Evolutionary conservation across 768 basidiomycete species (phyloP).

Genomic region (Cubamyces sp.): DNA sequence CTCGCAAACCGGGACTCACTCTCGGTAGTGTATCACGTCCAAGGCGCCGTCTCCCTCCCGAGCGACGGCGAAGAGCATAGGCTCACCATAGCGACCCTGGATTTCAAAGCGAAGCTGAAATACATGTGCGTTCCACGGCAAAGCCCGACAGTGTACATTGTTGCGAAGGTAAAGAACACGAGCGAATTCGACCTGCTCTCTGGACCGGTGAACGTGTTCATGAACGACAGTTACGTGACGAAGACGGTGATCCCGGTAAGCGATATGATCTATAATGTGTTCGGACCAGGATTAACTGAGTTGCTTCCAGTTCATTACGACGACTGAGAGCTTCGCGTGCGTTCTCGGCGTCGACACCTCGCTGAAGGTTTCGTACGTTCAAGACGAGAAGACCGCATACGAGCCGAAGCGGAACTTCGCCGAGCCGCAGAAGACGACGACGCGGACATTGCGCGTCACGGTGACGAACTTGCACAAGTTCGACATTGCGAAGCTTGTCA

Average conservation of each 20-base stretch:
- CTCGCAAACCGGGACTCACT: slow-evolving; percentile 49
- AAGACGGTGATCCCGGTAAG: slow-evolving; percentile 50
- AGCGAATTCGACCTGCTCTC: slow-evolving; percentile 60
- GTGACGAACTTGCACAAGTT: slow-evolving; percentile 55
- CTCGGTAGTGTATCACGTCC: slow-evolving; percentile 54
- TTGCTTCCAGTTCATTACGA: slow-evolving; percentile 40
- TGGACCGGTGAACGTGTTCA: slow-evolving; percentile 56
- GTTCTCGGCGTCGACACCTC: slow-evolving; percentile 49
- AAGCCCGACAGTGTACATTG: slow-evolving; percentile 46
- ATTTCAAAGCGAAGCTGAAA: slow-evolving; percentile 49
- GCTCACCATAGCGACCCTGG: slow-evolving; percentile 55
- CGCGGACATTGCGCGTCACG: slow-evolving; percentile 43
- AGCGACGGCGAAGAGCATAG: slow-evolving; percentile 59
- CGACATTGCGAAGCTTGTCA: slow-evolving; percentile 46
- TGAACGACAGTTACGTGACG: slow-evolving; percentile 60
- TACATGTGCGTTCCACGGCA: slow-evolving; percentile 55
- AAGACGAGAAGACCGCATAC: slow-evolving; percentile 42
- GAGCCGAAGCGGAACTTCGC: slow-evolving; percentile 46
- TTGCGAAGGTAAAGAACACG: slow-evolving; percentile 59
- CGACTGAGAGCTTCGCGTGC: slow-evolving; percentile 56
- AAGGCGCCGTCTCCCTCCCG: slow-evolving; percentile 53
- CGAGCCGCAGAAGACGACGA: slow-evolving; percentile 48
- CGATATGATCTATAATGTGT: too few relatives aligned
- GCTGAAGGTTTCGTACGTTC: slow-evolving; percentile 44
- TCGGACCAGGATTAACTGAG: slow-evolving; percentile 16